Conservation (phyloP, 352 stramenopile species). For the Aphanomyces cochlioides region DNA sequence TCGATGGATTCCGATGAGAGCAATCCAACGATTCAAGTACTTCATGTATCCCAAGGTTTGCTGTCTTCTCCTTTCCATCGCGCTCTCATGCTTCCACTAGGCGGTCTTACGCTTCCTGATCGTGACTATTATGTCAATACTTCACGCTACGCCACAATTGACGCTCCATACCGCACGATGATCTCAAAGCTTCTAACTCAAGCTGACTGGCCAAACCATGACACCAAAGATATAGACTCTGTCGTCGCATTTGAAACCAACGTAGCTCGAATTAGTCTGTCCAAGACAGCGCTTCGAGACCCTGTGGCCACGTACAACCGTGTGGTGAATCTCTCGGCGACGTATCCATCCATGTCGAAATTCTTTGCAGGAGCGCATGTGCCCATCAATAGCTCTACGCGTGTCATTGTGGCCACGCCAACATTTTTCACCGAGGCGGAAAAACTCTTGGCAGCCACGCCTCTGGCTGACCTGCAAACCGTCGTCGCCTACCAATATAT, state of each 20-base stretch:
- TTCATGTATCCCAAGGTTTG: slow-evolving; percentile 73
- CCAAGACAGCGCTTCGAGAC: slow-evolving; percentile 86
- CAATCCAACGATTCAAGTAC: slow-evolving; percentile 73
- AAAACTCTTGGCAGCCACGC: slow-evolving; percentile 42
- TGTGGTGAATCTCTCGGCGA: slow-evolving; percentile 57
- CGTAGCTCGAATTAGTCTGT: slow-evolving; percentile 81
- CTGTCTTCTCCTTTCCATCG: slow-evolving; percentile 3
- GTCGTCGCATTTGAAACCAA: slow-evolving; percentile 84
- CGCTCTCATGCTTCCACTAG: slow-evolving; percentile 41
- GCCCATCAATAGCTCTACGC: slow-evolving; percentile 38
- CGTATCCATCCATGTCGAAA: slow-evolving; percentile 49
- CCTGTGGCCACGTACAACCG: slow-evolving; percentile 88
- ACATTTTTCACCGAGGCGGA: slow-evolving; percentile 54
- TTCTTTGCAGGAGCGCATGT: slow-evolving; percentile 50
- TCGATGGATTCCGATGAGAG: slow-evolving; percentile 73
- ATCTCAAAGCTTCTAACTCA: slow-evolving; percentile 76
- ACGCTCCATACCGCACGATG: slow-evolving; percentile 66
- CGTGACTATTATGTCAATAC: slow-evolving; percentile 90
- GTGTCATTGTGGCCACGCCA: slow-evolving; percentile 59
- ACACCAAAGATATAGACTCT: slow-evolving; percentile 36
- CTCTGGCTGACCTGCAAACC: slow-evolving; percentile 47
- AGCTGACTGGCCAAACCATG: slow-evolving; percentile 37
- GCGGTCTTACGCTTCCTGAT: slow-evolving; percentile 84
- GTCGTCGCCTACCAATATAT: slow-evolving; percentile 60
- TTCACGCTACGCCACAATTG: slow-evolving; percentile 69